Percentiles rank a stretch among this genome's conserved stretches.
Evolutionary conservation across 106 monocot genomes (phyloP).

Genomic region (Acanthochlamys bracteata): DNA sequence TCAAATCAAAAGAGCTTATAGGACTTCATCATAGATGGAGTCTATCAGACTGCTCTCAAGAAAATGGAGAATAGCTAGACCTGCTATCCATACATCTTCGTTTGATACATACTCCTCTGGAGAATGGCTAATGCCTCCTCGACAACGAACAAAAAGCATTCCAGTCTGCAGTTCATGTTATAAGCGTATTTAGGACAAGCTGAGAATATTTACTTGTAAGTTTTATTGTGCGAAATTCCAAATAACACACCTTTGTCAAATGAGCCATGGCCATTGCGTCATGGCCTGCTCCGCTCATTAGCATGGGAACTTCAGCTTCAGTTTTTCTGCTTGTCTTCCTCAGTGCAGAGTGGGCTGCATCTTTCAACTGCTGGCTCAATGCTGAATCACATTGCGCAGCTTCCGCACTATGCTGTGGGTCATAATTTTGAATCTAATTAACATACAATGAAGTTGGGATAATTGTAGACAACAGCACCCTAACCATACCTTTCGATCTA

Average conservation of each 20-base stretch:
- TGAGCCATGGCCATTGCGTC: slow-evolving; percentile 51
- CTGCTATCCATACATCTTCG: slow-evolving; percentile 82
- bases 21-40: no score
- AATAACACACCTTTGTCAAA: slow-evolving; percentile 29
- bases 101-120: slow-evolving; percentile 68
- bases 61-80: slow-evolving; percentile 61
- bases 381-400: slow-evolving; percentile 52
- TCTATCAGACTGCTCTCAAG: slow-evolving; percentile 31
- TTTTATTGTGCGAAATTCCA: no score
- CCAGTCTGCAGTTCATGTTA: slow-evolving; percentile 67
- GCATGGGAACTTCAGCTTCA: slow-evolving; percentile 36
- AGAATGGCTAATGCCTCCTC: slow-evolving; percentile 86
- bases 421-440: no score
- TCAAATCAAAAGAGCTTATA: no score
- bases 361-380: slow-evolving; percentile 43
- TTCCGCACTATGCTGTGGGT: slow-evolving; percentile 63
- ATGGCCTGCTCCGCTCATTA: slow-evolving; percentile 98
- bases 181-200: not conserved
- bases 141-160: slow-evolving; percentile 92
- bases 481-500: slow-evolving; percentile 59
- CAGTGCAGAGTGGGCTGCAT: slow-evolving; percentile 47
- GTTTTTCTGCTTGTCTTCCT: slow-evolving; percentile 22
- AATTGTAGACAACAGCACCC: no score
- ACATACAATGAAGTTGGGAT: no score
- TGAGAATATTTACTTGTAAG: not conserved